Conservation (phyloP, 306 rosid species). For the Citrullus colocynthis region DNA sequence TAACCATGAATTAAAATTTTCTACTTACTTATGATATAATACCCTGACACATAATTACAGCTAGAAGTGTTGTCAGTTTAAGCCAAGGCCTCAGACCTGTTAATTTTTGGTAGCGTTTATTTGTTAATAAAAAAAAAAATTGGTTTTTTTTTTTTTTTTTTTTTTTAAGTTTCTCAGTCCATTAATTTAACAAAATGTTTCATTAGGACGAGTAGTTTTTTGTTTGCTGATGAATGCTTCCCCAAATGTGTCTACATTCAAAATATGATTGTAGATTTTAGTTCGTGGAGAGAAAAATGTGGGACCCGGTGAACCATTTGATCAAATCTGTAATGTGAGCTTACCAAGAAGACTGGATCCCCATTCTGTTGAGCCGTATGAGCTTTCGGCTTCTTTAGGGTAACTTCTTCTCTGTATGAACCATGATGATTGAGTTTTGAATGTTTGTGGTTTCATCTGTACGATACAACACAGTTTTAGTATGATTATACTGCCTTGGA, state of each 20-base stretch:
- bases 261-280: constrained; percentile 34
- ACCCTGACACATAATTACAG: background rate
- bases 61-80: background rate
- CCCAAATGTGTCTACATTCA: background rate
- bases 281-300: constrained; percentile 50
- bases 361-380: constrained; percentile 82
- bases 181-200: background rate
- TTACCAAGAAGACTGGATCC: constrained; percentile 91
- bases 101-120: background rate
- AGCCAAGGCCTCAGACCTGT: background rate
- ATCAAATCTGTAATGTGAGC: constrained; percentile 84
- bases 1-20: background rate
- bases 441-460: background rate
- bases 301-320: constrained; percentile 50
- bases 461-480: background rate
- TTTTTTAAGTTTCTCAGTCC: background rate
- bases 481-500: constrained; percentile 4
- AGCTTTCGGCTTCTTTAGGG: constrained; percentile 96
- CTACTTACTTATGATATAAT: background rate
- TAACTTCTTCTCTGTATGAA: constrained; percentile 15
- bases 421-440: background rate
- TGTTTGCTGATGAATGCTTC: background rate
- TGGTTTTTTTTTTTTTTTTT: too few relatives aligned
- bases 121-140: too few relatives aligned
- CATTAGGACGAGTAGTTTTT: background rate